Conservation (phyloP, 305 asterid species). For the Vinca major region DNA sequence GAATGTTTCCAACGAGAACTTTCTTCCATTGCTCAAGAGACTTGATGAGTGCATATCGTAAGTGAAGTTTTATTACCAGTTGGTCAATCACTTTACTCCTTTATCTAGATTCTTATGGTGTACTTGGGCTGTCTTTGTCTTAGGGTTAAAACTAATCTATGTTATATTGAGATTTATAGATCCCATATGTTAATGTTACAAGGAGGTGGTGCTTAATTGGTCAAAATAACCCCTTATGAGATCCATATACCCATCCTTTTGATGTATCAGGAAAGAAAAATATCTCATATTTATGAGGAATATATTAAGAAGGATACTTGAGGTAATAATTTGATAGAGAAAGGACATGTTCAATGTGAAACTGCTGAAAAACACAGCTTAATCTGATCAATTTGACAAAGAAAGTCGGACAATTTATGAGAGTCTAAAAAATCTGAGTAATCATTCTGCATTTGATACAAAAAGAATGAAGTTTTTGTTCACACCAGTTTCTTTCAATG, state of each 20-base stretch:
- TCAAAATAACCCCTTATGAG: too few species aligned
- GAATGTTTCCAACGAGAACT: conserved; percentile 65
- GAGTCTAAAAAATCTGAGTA: too few species aligned
- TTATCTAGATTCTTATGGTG: conserved; percentile 1
- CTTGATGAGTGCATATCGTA: conserved; percentile 95
- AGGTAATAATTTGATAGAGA: background rate
- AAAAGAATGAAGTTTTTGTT: too few species aligned
- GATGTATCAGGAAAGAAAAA: too few species aligned
- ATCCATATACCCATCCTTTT: too few species aligned
- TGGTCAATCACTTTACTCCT: background rate
- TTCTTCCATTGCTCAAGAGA: conserved; percentile 84
- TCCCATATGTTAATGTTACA: background rate
- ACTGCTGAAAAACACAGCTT: background rate
- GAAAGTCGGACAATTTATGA: too few species aligned
- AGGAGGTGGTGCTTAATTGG: background rate
- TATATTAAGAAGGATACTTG: background rate
- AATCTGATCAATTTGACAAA: too few species aligned
- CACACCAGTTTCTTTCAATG: too few species aligned
- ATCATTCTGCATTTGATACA: too few species aligned
- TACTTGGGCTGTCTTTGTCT: too few species aligned
- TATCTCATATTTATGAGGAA: too few species aligned
- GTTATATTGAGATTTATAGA: conserved; percentile 1
- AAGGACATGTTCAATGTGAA: background rate
- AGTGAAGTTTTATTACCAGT: conserved; percentile 29
- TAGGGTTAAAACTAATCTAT: too few species aligned